A percentile compares a stretch with the other conserved stretches of the same genome.
Conservation (phyloP, 345 rosid genomes). For the Erodium maritimum region DNA sequence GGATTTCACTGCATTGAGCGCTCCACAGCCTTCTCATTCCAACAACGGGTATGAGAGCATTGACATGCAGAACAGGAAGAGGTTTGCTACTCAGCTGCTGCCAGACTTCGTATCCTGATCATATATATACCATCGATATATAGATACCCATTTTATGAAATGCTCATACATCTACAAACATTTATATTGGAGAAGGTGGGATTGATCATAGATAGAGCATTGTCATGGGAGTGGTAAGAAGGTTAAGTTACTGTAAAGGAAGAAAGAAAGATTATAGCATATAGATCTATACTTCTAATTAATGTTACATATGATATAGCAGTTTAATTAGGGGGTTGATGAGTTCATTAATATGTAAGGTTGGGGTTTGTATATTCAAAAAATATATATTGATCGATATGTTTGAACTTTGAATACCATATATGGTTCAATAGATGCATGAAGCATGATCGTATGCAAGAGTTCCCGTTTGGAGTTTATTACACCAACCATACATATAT, state of each 20-base stretch:
- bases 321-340: too few species aligned
- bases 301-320: too few species aligned
- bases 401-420: neutral
- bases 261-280: neutral
- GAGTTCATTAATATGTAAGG: neutral
- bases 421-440: neutral
- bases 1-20: constrained; percentile 22
- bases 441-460: too few species aligned
- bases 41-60: constrained; percentile 24
- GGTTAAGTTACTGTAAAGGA: neutral
- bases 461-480: too few species aligned
- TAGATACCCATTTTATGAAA: neutral
- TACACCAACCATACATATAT: too few species aligned
- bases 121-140: neutral
- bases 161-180: neutral
- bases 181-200: neutral
- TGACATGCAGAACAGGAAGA: constrained; percentile 36
- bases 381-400: neutral
- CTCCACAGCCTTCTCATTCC: constrained; percentile 27
- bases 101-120: constrained; percentile 43
- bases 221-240: neutral
- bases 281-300: neutral
- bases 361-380: neutral
- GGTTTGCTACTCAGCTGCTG: constrained; percentile 42
- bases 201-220: too few species aligned